Percentiles rank a stretch among this genome's conserved stretches.
phyloP scores from a whole-genome alignment of 306 rosid species.

The Biancaea sappan region DNA sequence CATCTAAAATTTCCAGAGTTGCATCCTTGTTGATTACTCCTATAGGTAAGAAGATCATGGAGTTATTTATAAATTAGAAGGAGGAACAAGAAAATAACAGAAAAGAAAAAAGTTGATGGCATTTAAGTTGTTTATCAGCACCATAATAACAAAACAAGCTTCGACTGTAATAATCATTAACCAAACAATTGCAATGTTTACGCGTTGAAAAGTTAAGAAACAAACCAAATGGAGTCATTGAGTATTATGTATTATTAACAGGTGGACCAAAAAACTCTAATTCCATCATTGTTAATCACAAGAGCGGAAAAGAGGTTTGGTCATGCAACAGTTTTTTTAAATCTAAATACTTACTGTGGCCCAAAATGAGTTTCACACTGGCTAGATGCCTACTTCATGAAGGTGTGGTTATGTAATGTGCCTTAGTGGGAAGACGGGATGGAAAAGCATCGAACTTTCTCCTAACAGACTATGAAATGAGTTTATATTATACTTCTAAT shows the following conservation, averaged over 20 bases:
- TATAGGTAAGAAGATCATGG: background rate
- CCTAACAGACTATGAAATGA: background rate
- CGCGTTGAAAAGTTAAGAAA: background rate
- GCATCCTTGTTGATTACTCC: background rate
- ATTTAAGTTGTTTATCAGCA: background rate
- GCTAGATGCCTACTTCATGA: background rate
- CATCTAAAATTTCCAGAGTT: background rate
- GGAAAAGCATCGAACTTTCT: background rate
- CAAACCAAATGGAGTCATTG: background rate
- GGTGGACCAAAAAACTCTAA: background rate
- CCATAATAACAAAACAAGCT: background rate
- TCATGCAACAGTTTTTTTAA: background rate
- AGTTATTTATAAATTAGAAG: background rate
- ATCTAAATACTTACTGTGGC: background rate
- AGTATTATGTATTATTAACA: background rate
- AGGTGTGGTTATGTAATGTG: background rate
- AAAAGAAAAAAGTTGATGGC: background rate
- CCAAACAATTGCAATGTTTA: background rate
- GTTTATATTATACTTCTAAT: background rate
- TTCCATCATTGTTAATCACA: background rate
- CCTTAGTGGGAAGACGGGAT: background rate
- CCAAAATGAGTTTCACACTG: background rate
- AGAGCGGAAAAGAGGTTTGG: background rate
- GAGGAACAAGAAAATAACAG: background rate
- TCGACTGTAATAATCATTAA: background rate